These are phyloP conservation scores for Dactylellina parvicollis DNA, from an alignment of 2,329 filamentous ascomycete species.

Conservation along the genomic window DNA sequence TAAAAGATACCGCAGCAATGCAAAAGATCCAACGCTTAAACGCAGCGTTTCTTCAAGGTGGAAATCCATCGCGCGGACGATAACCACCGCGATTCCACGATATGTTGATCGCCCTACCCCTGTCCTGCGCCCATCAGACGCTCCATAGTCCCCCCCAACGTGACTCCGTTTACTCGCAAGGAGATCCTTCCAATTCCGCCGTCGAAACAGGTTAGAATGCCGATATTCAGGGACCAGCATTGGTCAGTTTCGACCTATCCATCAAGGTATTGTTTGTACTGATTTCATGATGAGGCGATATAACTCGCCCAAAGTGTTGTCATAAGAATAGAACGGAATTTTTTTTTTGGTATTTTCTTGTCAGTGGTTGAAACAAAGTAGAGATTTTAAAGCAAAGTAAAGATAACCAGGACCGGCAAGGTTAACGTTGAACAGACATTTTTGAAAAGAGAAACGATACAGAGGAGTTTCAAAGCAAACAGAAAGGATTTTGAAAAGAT, in stretches of 20 bases:
- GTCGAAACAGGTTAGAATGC: too few species aligned
- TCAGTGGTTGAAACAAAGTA: constrained; percentile 34
- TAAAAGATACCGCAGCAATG: background rate
- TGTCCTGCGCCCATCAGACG: background rate
- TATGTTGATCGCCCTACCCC: too few species aligned
- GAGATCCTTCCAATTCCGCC: too few species aligned
- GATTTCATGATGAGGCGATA: too few species aligned
- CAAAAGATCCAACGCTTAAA: background rate
- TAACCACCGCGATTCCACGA: background rate
- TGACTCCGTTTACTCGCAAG: too few species aligned
- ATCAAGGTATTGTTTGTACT: too few species aligned
- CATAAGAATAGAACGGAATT: constrained; percentile 9
- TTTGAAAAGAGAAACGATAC: background rate
- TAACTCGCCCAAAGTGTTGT: background rate
- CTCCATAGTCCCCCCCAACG: too few species aligned
- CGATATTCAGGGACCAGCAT: too few species aligned
- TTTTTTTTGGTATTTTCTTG: constrained; percentile 48
- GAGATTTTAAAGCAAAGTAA: constrained; percentile 34
- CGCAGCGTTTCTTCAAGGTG: background rate
- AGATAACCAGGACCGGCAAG: constrained; percentile 49
- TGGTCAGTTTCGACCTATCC: too few species aligned
- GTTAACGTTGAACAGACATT: constrained; percentile 37
- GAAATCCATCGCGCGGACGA: background rate
- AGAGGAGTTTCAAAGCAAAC: constrained; percentile 22
- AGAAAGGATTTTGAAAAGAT: background rate